A percentile compares a stretch with the other conserved stretches of the same genome.
phyloP scores from a whole-genome alignment of 2,329 filamentous ascomycete genomes.

The Aspergillus awamori region DNA sequence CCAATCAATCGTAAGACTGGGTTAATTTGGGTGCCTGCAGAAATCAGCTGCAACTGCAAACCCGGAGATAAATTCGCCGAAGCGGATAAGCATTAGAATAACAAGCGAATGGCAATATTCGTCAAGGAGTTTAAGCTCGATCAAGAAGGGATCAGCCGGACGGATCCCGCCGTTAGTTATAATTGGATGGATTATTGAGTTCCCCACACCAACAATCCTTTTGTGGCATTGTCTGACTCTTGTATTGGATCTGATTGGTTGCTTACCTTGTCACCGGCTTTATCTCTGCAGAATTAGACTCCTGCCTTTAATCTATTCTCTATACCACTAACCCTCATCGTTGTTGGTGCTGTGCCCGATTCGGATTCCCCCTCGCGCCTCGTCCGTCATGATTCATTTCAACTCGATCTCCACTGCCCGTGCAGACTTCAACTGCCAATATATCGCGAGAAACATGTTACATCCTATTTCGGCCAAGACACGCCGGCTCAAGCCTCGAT shows the following conservation, averaged over 20 bases:
- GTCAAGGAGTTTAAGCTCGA: background rate
- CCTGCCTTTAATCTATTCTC: background rate
- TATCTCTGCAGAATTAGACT: slow-evolving; percentile 2
- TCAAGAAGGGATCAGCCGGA: background rate
- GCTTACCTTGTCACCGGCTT: background rate
- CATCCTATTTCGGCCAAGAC: slow-evolving; percentile 1
- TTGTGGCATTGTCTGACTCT: background rate
- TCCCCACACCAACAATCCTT: background rate
- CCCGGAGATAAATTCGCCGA: background rate
- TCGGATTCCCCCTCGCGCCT: background rate
- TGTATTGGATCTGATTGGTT: background rate
- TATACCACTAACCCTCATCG: background rate
- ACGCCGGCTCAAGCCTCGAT: background rate
- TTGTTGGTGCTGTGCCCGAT: no score
- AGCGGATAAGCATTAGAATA: no score
- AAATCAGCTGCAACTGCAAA: background rate
- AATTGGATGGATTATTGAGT: background rate
- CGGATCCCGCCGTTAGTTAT: background rate
- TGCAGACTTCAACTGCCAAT: background rate
- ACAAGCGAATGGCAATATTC: background rate
- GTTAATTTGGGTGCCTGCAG: background rate
- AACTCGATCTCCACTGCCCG: background rate
- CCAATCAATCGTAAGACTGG: background rate
- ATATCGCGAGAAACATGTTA: background rate
- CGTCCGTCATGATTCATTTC: background rate